These are phyloP conservation scores for Phalaenopsis equestris DNA, from an alignment of 106 monocot species.

Conservation along the genomic window DNA sequence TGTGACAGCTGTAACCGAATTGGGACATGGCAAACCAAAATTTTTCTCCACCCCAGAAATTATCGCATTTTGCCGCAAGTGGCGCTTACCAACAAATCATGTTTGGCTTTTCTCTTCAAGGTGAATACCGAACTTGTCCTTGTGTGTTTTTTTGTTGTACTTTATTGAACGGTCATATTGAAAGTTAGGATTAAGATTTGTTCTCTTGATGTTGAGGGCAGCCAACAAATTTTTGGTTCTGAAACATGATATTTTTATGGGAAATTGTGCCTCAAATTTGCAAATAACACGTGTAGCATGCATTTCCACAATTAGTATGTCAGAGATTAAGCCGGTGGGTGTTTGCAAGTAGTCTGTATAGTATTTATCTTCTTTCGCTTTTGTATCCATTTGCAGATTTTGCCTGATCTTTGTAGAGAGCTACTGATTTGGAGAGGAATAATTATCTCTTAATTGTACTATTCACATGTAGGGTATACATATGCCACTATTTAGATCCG, in stretches of 20 bases:
- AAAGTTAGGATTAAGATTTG: background rate
- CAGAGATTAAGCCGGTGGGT: background rate
- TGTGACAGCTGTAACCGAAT: conserved; percentile 90
- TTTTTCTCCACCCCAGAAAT: conserved; percentile 90
- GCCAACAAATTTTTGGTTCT: background rate
- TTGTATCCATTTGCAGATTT: background rate
- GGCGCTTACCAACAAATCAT: conserved; percentile 95
- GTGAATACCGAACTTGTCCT: conserved; percentile 19
- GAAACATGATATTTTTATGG: background rate
- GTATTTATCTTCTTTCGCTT: background rate
- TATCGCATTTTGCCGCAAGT: conserved; percentile 89
- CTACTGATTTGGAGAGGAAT: too few species aligned
- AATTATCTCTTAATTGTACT: too few species aligned
- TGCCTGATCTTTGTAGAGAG: background rate
- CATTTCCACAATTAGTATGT: background rate
- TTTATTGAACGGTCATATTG: too few species aligned
- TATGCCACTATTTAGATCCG: too few species aligned
- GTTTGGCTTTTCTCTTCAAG: conserved; percentile 97
- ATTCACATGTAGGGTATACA: too few species aligned
- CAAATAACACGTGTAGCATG: background rate
- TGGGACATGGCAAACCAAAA: conserved; percentile 86
- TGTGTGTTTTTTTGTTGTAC: background rate
- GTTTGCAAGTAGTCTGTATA: background rate
- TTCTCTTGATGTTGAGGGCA: background rate
- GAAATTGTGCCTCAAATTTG: background rate